Evolutionary conservation across 192 early-diverging fungal genomes (phyloP).

Genomic region (Chytriomyces sp.): DNA sequence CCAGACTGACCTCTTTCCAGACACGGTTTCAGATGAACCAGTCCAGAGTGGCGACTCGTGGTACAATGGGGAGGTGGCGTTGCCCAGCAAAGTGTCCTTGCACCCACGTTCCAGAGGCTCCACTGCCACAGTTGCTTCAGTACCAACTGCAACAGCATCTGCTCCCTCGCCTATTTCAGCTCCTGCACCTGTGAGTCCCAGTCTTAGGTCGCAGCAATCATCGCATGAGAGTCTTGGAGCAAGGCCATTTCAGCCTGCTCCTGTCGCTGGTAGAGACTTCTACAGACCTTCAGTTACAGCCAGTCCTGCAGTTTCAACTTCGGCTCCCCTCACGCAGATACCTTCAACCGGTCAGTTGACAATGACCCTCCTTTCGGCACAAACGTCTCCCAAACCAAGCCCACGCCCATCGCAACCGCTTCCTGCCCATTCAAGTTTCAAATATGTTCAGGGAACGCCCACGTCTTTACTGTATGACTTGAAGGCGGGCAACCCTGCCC

Average conservation of each 20-base stretch:
- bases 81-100: not conserved
- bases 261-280: too few relatives aligned
- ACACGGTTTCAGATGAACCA: conserved; percentile 54
- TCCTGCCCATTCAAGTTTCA: conserved; percentile 41
- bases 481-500: conserved; percentile 51
- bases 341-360: not conserved
- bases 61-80: not conserved
- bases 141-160: not conserved
- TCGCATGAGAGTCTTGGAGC: not conserved
- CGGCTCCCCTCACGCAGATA: not conserved
- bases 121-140: not conserved
- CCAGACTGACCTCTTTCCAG: conserved; percentile 72
- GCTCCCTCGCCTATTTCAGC: not conserved
- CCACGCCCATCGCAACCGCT: not conserved
- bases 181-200: not conserved
- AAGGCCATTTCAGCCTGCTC: not conserved
- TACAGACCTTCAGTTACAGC: too few relatives aligned
- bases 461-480: conserved; percentile 65
- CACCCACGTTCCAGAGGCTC: not conserved
- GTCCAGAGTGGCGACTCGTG: conserved; percentile 35
- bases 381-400: not conserved
- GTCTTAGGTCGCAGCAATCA: not conserved
- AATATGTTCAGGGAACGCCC: conserved; percentile 44
- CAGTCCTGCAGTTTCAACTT: too few relatives aligned
- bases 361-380: not conserved